Percentiles rank a stretch among this genome's conserved stretches.
These are phyloP conservation scores for Coriaria nepalensis DNA, from an alignment of 306 rosid genomes.

Conservation along the genomic window DNA sequence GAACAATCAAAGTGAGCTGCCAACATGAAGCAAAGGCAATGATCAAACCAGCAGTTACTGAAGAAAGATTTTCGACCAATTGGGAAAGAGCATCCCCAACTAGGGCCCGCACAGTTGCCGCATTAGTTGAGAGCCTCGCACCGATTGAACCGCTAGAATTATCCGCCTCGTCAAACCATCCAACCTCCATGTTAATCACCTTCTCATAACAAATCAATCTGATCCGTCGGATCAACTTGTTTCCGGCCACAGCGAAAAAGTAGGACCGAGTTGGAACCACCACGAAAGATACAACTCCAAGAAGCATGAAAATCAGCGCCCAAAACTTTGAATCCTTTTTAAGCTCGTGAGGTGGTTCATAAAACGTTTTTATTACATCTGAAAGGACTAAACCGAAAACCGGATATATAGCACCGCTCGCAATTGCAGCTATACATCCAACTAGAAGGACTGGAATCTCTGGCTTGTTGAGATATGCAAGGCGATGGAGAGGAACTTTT, in stretches of 20 bases:
- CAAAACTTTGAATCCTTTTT: constrained; percentile 14
- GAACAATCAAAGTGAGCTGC: constrained; percentile 36
- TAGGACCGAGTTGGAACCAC: constrained; percentile 28
- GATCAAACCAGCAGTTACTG: constrained; percentile 23
- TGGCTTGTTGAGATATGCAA: constrained; percentile 15
- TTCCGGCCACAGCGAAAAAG: constrained; percentile 40
- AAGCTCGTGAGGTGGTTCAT: constrained; percentile 8
- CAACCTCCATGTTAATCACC: constrained; percentile 35
- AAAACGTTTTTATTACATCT: constrained; percentile 7
- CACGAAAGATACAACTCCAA: constrained; percentile 28
- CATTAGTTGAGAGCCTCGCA: constrained; percentile 49
- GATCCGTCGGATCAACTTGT: constrained; percentile 33
- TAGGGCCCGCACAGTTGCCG: constrained; percentile 36
- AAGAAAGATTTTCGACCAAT: constrained; percentile 32
- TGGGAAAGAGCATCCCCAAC: constrained; percentile 53
- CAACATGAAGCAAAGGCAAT: constrained; percentile 41
- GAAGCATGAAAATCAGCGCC: constrained; percentile 23
- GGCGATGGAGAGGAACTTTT: constrained; percentile 7
- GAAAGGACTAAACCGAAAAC: constrained; percentile 7
- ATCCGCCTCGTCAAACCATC: constrained; percentile 19
- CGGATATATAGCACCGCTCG: constrained; percentile 2
- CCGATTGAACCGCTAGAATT: constrained; percentile 43
- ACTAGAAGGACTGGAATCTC: constrained; percentile 12
- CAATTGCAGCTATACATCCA: constrained; percentile 13
- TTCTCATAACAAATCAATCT: constrained; percentile 36